These are phyloP conservation scores for Juglanconis sp. DNA, from an alignment of 2,329 filamentous ascomycete genomes.

Conservation along the genomic window DNA sequence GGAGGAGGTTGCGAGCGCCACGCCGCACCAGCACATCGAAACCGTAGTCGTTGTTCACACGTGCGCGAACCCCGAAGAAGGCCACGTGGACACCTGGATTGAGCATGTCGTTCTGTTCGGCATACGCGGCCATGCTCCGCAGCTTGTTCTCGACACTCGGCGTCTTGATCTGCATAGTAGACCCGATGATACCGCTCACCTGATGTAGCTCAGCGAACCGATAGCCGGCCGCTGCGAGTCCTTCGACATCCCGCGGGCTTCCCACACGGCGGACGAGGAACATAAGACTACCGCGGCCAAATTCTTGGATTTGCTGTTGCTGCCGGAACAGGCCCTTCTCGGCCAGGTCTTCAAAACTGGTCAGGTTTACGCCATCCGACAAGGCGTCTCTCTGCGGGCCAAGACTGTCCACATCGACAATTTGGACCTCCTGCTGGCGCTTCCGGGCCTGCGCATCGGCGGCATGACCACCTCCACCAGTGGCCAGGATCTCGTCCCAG, in stretches of 20 bases:
- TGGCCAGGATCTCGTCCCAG: conserved; percentile 73
- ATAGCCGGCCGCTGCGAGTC: conserved; percentile 69
- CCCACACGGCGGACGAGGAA: conserved; percentile 69
- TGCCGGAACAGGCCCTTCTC: conserved; percentile 37
- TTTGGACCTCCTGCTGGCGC: conserved; percentile 7
- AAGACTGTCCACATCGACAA: conserved; percentile 12
- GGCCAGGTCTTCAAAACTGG: conserved; percentile 29
- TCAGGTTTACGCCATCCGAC: conserved; percentile 12
- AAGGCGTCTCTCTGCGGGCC: conserved; percentile 13
- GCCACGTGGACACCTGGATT: conserved; percentile 55
- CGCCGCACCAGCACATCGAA: conserved; percentile 63
- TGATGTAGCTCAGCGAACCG: conserved; percentile 71
- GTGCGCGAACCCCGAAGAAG: conserved; percentile 55
- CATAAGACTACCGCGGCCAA: conserved; percentile 74
- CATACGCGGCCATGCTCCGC: conserved; percentile 60
- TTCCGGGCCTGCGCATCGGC: conserved; percentile 4
- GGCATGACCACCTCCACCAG: conserved; percentile 40
- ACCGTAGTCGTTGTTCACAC: conserved; percentile 44
- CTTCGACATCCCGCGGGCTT: conserved; percentile 54
- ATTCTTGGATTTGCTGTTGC: conserved; percentile 25
- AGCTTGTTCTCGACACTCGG: conserved; percentile 60
- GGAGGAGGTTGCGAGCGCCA: conserved; percentile 56
- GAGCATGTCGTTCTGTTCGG: conserved; percentile 42
- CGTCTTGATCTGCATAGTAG: conserved; percentile 70
- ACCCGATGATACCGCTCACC: conserved; percentile 65